A percentile compares a stretch with the other conserved stretches of the same genome.
Conservation (phyloP, 73 alveolate genomes). For the Halteria grandinella region DNA sequence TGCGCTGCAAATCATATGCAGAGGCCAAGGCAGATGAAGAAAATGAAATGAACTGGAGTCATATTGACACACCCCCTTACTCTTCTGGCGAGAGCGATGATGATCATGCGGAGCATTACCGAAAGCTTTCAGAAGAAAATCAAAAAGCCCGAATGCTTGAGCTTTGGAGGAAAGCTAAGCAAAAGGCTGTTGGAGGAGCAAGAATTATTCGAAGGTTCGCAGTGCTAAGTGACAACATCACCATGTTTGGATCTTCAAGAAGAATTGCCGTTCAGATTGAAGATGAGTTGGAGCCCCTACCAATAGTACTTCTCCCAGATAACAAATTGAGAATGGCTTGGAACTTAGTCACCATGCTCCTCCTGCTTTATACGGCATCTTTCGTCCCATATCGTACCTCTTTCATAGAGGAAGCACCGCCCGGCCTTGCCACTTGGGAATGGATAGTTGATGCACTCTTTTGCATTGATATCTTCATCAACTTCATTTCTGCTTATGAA, state of each 20-base stretch:
- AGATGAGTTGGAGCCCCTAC: slow-evolving; percentile 42
- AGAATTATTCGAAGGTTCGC: slow-evolving; percentile 40
- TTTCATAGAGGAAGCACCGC: slow-evolving; percentile 61
- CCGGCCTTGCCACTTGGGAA: slow-evolving; percentile 51
- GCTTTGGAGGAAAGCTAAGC: no score
- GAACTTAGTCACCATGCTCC: slow-evolving; percentile 51
- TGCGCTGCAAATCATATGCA: background rate
- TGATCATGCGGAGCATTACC: background rate
- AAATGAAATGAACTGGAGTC: slow-evolving; percentile 30
- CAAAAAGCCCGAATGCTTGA: no score
- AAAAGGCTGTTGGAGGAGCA: no score
- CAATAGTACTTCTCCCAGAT: slow-evolving; percentile 39
- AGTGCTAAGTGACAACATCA: slow-evolving; percentile 8
- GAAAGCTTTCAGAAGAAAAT: background rate
- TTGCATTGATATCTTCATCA: slow-evolving; percentile 54
- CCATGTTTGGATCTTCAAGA: slow-evolving; percentile 33
- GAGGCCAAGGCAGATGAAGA: background rate
- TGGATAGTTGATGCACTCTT: slow-evolving; percentile 60
- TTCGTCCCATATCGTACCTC: slow-evolving; percentile 78
- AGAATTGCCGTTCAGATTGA: slow-evolving; percentile 37
- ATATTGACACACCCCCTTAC: slow-evolving; percentile 5
- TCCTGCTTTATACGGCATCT: slow-evolving; percentile 77
- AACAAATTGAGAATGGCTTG: slow-evolving; percentile 52
- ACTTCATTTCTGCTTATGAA: slow-evolving; percentile 58
- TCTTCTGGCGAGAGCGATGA: slow-evolving; percentile 48